These are phyloP conservation scores for Tetrastigma voinierianum DNA, from an alignment of 164 flowering plant species.

Conservation along the genomic window DNA sequence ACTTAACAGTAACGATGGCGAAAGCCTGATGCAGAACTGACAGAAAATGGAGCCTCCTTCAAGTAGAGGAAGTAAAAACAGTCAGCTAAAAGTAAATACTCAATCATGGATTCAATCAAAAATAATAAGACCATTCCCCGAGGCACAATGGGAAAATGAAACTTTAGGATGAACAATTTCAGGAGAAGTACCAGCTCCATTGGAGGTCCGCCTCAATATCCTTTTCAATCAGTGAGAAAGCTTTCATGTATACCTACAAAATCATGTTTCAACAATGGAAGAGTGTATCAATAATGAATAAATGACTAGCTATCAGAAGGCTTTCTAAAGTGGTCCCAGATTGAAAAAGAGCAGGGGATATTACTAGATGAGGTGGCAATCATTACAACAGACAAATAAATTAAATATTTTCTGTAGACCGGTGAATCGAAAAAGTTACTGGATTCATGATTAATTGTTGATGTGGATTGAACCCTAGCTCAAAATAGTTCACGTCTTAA, in stretches of 20 bases:
- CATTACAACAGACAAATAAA: no score
- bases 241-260: slow-evolving; percentile 50
- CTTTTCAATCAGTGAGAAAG: slow-evolving; percentile 21
- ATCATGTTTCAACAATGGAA: not conserved
- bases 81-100: not conserved
- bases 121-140: not conserved
- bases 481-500: no score
- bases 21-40: slow-evolving; percentile 66
- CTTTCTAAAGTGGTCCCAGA: no score
- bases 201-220: slow-evolving; percentile 21
- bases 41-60: slow-evolving; percentile 36
- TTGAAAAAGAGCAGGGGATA: no score
- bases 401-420: no score
- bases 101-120: slow-evolving; percentile 1
- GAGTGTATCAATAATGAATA: not conserved
- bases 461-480: no score
- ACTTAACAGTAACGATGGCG: slow-evolving; percentile 42
- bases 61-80: slow-evolving; percentile 6
- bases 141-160: not conserved
- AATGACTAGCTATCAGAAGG: not conserved
- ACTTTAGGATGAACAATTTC: slow-evolving; percentile 30
- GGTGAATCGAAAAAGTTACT: no score
- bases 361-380: no score
- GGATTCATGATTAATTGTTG: no score
- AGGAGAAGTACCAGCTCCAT: slow-evolving; percentile 70